Percentiles rank a stretch among this genome's conserved stretches.
Evolutionary conservation across 1,139 yeast species (phyloP).

Genomic region (Taiozyma sp.): DNA sequence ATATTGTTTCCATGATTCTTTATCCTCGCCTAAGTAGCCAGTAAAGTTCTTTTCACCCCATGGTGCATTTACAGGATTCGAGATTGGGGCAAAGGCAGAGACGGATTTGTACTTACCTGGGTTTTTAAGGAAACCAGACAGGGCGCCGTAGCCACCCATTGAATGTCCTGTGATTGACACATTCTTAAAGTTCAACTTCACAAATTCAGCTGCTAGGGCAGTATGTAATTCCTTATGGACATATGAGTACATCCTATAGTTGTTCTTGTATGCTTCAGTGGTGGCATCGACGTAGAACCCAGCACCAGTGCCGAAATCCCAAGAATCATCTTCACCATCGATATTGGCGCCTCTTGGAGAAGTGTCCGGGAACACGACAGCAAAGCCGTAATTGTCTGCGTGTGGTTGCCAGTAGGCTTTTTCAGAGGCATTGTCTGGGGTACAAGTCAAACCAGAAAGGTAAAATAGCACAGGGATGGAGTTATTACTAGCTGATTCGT

Average conservation of each 20-base stretch:
- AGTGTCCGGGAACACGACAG: constrained; percentile 90
- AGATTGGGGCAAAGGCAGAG: constrained; percentile 88
- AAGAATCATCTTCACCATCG: constrained; percentile 76
- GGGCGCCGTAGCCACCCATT: constrained; percentile 97
- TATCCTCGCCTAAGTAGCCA: constrained; percentile 66
- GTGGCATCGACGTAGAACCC: constrained; percentile 91
- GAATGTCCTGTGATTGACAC: constrained; percentile 89
- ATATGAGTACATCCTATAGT: constrained; percentile 86
- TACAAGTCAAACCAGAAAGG: constrained; percentile 88
- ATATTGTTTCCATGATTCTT: constrained; percentile 56
- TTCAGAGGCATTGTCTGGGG: constrained; percentile 92
- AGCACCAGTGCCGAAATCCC: constrained; percentile 94
- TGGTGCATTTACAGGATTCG: constrained; percentile 67
- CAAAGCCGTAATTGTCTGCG: constrained; percentile 80
- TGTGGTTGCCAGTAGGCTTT: constrained; percentile 84
- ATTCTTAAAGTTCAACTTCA: constrained; percentile 49
- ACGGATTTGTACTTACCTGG: constrained; percentile 76
- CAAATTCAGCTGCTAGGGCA: constrained; percentile 40
- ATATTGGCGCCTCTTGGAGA: constrained; percentile 92
- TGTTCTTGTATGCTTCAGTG: constrained; percentile 57
- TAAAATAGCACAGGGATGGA: constrained; percentile 69
- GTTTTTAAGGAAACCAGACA: constrained; percentile 67
- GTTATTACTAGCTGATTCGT: constrained; percentile 28
- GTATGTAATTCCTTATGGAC: constrained; percentile 67
- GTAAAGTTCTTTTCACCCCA: constrained; percentile 88